phyloP scores from a whole-genome alignment of 768 basidiomycete genomes.

The Tricholoma bakamatsutake region DNA sequence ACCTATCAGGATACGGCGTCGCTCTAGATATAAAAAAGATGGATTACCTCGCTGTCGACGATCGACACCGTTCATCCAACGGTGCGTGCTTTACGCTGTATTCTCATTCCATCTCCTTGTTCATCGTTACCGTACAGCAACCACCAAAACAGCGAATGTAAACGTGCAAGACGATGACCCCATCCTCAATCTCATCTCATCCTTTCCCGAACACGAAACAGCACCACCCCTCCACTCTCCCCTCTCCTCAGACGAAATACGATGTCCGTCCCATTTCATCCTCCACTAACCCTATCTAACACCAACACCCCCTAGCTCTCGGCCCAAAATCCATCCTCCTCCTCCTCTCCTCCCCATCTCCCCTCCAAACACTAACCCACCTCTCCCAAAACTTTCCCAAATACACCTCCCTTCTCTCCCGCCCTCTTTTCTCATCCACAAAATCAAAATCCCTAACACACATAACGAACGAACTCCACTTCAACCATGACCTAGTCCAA shows the following conservation, averaged over 20 bases:
- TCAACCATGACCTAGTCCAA: conserved; percentile 49
- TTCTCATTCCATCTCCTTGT: background rate
- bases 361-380: conserved; percentile 51
- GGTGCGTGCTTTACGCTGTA: conserved; percentile 11
- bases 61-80: conserved; percentile 42
- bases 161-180: conserved; percentile 28
- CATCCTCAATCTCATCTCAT: conserved; percentile 32
- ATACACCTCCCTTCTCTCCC: conserved; percentile 69
- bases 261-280: conserved; percentile 29
- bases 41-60: conserved; percentile 94
- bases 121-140: background rate
- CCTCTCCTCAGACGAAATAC: conserved; percentile 46
- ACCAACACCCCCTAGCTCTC: conserved; percentile 36
- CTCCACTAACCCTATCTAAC: background rate
- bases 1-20: conserved; percentile 88
- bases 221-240: conserved; percentile 37
- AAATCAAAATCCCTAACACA: conserved; percentile 7
- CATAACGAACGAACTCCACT: conserved; percentile 49
- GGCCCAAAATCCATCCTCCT: conserved; percentile 74
- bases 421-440: conserved; percentile 48
- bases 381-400: conserved; percentile 88
- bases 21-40: conserved; percentile 92
- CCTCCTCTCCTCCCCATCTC: conserved; percentile 51
- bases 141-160: conserved; percentile 4
- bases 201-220: conserved; percentile 33